Evolutionary conservation across 495 filamentous ascomycete species (phyloP).

Genomic region (Trichoderma gamsii): DNA sequence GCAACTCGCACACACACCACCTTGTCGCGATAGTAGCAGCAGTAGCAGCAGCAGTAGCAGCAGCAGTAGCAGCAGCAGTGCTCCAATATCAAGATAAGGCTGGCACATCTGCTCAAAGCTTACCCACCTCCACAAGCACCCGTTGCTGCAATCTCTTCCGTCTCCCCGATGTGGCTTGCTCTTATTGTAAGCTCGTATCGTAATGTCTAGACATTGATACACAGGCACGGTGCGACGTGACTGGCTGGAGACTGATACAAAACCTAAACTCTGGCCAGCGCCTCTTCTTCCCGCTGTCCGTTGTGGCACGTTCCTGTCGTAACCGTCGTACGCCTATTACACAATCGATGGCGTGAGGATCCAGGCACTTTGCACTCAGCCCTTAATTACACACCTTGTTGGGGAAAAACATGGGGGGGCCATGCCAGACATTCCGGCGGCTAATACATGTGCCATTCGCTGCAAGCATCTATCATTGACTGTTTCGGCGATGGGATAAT

Average conservation of each 20-base stretch:
- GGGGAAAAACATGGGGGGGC: not conserved
- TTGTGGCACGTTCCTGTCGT: slow-evolving; percentile 12
- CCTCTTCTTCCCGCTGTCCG: not conserved
- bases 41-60: not conserved
- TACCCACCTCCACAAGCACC: slow-evolving; percentile 9
- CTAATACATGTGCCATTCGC: not conserved
- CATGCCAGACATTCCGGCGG: not conserved
- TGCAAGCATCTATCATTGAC: not conserved
- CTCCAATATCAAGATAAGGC: slow-evolving; percentile 13
- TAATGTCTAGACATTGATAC: not conserved
- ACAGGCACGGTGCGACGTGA: not conserved
- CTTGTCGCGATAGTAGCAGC: not conserved
- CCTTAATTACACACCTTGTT: not conserved
- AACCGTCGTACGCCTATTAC: slow-evolving; percentile 12
- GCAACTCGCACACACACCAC: not conserved
- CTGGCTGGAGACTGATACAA: not conserved
- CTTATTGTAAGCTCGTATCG: not conserved
- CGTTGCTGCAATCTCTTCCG: not conserved
- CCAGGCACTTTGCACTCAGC: not conserved
- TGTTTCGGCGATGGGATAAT: not conserved
- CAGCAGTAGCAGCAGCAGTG: not conserved
- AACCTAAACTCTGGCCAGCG: not conserved
- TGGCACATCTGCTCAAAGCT: slow-evolving; percentile 5
- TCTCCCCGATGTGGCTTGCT: not conserved
- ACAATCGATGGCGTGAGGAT: slow-evolving; percentile 11